Base-by-base conservation (phyloP, 2,329 filamentous ascomycete species). In the Venturia pyrina region DNA sequence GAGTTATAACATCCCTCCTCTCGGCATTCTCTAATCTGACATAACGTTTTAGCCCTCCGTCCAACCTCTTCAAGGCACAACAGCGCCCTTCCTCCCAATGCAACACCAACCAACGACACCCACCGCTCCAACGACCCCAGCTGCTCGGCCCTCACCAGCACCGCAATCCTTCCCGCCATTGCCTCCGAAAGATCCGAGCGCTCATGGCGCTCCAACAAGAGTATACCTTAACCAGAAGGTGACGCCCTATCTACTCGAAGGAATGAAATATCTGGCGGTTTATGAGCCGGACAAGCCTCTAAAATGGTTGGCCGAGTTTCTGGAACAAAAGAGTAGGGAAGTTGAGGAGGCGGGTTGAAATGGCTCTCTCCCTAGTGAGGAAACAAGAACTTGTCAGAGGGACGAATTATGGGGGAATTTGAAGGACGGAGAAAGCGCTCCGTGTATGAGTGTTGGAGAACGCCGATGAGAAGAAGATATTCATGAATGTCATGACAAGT, bases 221-320 rank as follows among this genome's bases (percentile, higher is more conserved):
- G 76, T 81, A 60, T 82, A 80, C 69, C 69, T 82, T 68, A 82
- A 82, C 68, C 74, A 77, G 70, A 73, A 81, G 69, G 75, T 82
- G 43, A 82, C 80, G 56, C 80, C 80, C 65, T 76, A 82, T 72
- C 69, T 82, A 70, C 71, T 82, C 53, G 80, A 82, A 70, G 80
- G 78, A 6, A 81, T 82, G 79, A 82, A 82, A 73, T 77, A 79
- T 71, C 67, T 82, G 60, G 80, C 77, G 21, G 76, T 77, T n/a
- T 72, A 77, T 63, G 79, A 82, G 68, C 80, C 80, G 0, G 80
- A 82, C 68, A 82, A 82, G 71, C 80, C 80, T 66, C 68, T 82
- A 66, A 75, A 78, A 69, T 82, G 77, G 75, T 70, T 82, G 65
- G 75, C 77, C 21, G 78, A 82, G 63, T 82, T 79, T 70, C 69